Percentiles rank a stretch among this genome's conserved stretches.
These are phyloP conservation scores for Apium graveolens DNA, from an alignment of 129 eudicot genomes.

Conservation along the genomic window DNA sequence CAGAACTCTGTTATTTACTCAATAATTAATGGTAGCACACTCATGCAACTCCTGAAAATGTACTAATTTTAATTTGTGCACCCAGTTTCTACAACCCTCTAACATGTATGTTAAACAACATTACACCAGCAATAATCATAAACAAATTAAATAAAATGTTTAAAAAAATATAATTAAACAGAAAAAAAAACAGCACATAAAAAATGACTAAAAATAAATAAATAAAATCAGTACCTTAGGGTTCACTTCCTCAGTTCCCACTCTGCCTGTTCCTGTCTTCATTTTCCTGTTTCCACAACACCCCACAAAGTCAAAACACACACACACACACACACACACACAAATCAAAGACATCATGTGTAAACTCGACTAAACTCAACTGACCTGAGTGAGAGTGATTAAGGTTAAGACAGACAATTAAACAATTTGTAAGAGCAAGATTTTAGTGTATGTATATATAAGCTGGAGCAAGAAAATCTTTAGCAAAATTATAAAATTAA, in stretches of 20 bases:
- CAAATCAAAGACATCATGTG: neutral
- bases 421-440: neutral
- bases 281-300: neutral
- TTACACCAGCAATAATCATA: neutral
- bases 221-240: neutral
- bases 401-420: neutral
- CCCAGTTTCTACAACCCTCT: neutral
- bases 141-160: no score
- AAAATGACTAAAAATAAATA: neutral
- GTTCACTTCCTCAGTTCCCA: neutral
- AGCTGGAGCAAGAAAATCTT: neutral
- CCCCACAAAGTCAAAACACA: neutral
- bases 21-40: neutral
- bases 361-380: neutral
- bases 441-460: no score
- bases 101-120: neutral
- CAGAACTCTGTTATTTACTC: no score
- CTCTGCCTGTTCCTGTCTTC: neutral
- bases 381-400: neutral
- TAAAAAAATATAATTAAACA: neutral
- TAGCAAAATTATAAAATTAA: no score
- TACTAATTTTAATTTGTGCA: neutral
- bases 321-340: neutral
- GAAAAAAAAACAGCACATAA: neutral
- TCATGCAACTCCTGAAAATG: neutral